Conservation (phyloP, 2,329 filamentous ascomycete species). For the Ophiostoma fasciatum region DNA sequence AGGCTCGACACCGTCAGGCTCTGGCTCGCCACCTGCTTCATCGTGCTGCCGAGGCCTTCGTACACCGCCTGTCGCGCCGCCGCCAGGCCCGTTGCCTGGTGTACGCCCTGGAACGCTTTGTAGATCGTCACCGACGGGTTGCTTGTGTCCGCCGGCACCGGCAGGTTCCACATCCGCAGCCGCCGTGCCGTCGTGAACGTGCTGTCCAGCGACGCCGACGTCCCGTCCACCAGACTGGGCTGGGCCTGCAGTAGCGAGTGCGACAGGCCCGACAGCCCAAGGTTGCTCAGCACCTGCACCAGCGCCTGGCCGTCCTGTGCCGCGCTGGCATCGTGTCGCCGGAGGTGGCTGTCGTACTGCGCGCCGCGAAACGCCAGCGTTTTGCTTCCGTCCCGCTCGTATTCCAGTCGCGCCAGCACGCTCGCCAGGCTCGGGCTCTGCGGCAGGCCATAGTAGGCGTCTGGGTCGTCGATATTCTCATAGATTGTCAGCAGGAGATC, state of each 20-base stretch:
- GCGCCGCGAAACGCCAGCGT: slow-evolving; percentile 84
- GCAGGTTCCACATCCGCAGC: slow-evolving; percentile 84
- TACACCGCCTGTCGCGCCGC: slow-evolving; percentile 45
- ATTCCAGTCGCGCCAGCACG: slow-evolving; percentile 70
- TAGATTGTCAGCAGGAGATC: slow-evolving; percentile 71
- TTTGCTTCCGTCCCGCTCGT: slow-evolving; percentile 76
- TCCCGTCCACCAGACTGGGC: slow-evolving; percentile 41
- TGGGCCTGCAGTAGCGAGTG: slow-evolving; percentile 61
- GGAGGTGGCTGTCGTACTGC: slow-evolving; percentile 74
- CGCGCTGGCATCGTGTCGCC: slow-evolving; percentile 38
- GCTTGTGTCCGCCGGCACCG: slow-evolving; percentile 47
- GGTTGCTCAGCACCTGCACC: slow-evolving; percentile 59
- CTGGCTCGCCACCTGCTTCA: slow-evolving; percentile 37
- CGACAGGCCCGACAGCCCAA: slow-evolving; percentile 77
- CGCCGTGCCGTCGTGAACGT: slow-evolving; percentile 69
- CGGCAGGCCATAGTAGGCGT: slow-evolving; percentile 85
- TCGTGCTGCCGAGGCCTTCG: slow-evolving; percentile 44
- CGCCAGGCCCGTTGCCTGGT: slow-evolving; percentile 44
- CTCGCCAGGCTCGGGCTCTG: slow-evolving; percentile 62
- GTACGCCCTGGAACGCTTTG: slow-evolving; percentile 64
- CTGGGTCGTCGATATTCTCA: slow-evolving; percentile 85
- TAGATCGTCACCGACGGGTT: slow-evolving; percentile 59
- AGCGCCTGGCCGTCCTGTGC: slow-evolving; percentile 51
- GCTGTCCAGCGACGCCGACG: slow-evolving; percentile 47
- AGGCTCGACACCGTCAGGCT: slow-evolving; percentile 35